Base-by-base conservation (phyloP, 805 yeast species). In the Cyberlindnera xishuangbannaensis region DNA sequence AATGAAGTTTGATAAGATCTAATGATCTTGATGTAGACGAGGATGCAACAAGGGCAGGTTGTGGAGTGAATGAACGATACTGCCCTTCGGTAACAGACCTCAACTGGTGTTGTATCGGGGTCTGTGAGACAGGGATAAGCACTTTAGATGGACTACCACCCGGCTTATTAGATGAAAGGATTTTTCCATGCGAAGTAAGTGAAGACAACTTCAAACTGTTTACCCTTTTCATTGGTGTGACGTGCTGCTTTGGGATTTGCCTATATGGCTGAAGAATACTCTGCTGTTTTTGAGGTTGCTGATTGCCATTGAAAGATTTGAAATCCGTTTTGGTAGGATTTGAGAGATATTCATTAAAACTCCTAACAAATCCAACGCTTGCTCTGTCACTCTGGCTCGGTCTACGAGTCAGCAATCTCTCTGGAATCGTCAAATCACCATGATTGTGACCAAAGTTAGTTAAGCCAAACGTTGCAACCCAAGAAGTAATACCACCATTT, bases 401-500 rank as follows among this genome's bases (percentile, higher is more conserved):
- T 10, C 27, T 34, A 34, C 41, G 39, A n/a, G 47, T 34, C 11
- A 33, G 24, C n/a, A 44, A 30, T 9, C 29, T 23, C 12, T 30
- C 34, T n/a, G 50, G 46, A 16, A 35, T 32, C 2, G 40, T 20
- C 15, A 44, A 18, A 10, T 37, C 38, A 1, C 53, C 50, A 34
- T 45, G 50, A 21, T 43, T 41, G 24, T 47, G 43, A 20, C 48
- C 40, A 31, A 37, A 33, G 24, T 41, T 33, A 13, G 39, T 37
- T 7, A 44, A 17, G 18, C 53, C 48, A 31, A 33, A 33, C 4
- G 31, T 33, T 11, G 44, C 48, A 8, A 47, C 47, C 64, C 83
- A 68, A 1, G 65, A 57, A 2, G 46, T 43, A 37, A 76, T 69
- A 0, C 92, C 94, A 18, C 82, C 84, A 7, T 62, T 59, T 4